Conservation (phyloP, 495 filamentous ascomycete genomes). For the Aeminium ludgeri region DNA sequence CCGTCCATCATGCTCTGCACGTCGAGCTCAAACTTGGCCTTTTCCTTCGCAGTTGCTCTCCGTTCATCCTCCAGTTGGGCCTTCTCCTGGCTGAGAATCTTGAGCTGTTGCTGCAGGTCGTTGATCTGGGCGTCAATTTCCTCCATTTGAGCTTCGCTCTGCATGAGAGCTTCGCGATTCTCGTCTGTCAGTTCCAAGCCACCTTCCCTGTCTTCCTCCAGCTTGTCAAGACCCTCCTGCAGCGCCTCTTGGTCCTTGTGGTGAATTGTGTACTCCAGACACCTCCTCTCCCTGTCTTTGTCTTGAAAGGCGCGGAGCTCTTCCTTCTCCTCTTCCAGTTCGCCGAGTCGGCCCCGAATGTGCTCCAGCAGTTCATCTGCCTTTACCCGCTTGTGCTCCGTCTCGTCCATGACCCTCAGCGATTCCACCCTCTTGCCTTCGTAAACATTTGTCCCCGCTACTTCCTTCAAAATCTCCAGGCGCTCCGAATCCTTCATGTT, state of each 20-base stretch:
- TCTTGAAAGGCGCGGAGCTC: conserved; percentile 85
- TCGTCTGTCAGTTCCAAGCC: conserved; percentile 72
- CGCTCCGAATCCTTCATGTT: conserved; percentile 96
- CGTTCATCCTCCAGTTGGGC: conserved; percentile 79
- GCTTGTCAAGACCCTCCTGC: conserved; percentile 54
- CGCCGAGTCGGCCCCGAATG: conserved; percentile 73
- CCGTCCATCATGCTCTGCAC: conserved; percentile 66
- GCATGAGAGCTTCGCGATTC: conserved; percentile 56
- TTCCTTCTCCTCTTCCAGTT: conserved; percentile 94
- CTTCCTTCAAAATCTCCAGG: conserved; percentile 81
- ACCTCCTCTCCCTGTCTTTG: conserved; percentile 82
- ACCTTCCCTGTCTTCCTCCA: conserved; percentile 65
- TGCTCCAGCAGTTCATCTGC: conserved; percentile 84
- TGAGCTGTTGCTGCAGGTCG: conserved; percentile 62
- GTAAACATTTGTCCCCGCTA: conserved; percentile 93
- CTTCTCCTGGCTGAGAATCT: conserved; percentile 76
- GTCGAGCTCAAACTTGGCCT: conserved; percentile 71
- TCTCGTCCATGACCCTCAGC: conserved; percentile 92
- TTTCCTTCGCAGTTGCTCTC: conserved; percentile 54
- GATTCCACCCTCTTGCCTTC: conserved; percentile 79
- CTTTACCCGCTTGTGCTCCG: conserved; percentile 81
- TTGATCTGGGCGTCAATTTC: conserved; percentile 61
- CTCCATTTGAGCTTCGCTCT: conserved; percentile 65
- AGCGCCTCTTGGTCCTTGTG: conserved; percentile 73
- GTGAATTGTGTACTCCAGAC: conserved; percentile 87